Conservation (phyloP, 345 rosid genomes). For the Citrus glauca region DNA sequence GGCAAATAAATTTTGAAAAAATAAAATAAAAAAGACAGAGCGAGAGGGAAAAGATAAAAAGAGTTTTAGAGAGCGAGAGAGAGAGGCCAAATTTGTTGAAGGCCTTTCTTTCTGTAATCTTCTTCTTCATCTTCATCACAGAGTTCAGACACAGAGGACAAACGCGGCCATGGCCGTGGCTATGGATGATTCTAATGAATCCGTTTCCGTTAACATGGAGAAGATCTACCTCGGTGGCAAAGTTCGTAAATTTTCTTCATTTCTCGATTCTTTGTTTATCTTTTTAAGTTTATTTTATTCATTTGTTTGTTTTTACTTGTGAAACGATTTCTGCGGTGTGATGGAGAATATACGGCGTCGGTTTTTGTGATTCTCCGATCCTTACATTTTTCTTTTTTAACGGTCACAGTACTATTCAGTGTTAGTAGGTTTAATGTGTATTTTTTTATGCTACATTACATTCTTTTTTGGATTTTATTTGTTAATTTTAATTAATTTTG, state of each 20-base stretch:
- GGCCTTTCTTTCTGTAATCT: constrained; percentile 3
- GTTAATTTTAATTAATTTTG: neutral
- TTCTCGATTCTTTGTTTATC: too few relatives aligned
- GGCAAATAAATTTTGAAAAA: neutral
- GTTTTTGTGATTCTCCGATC: neutral
- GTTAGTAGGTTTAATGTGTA: neutral
- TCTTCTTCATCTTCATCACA: too few relatives aligned
- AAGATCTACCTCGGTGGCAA: constrained; percentile 90
- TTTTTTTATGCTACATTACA: neutral
- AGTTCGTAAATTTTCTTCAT: constrained; percentile 25
- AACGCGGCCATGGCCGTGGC: neutral
- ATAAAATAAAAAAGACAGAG: neutral
- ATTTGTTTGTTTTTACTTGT: neutral
- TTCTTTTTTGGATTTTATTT: neutral
- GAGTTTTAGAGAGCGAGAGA: neutral
- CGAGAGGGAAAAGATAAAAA: neutral
- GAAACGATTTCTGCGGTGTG: neutral
- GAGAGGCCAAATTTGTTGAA: neutral
- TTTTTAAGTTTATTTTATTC: too few relatives aligned
- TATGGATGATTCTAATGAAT: constrained; percentile 28
- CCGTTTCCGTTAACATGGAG: constrained; percentile 63
- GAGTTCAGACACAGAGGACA: too few relatives aligned
- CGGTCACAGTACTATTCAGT: neutral
- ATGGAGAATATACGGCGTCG: neutral
- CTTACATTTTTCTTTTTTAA: neutral